These are phyloP conservation scores for Themeda triandra DNA, from an alignment of 176 grass and related monocot genomes.

Conservation along the genomic window DNA sequence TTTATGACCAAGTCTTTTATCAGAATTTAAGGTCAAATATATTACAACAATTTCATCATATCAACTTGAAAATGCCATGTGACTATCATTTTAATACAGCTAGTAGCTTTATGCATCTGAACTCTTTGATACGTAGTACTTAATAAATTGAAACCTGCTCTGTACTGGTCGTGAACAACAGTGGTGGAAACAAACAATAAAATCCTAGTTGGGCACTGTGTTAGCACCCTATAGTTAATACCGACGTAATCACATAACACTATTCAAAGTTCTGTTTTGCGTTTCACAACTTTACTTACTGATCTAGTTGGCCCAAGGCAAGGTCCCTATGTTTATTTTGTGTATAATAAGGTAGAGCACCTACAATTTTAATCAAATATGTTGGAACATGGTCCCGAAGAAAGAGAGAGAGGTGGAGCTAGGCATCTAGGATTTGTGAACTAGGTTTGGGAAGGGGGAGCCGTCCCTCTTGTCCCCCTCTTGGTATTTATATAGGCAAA, in stretches of 20 bases:
- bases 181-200: not conserved
- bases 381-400: too few relatives aligned
- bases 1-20: too few relatives aligned
- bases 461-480: too few relatives aligned
- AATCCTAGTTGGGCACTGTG: not conserved
- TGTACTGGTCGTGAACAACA: not conserved
- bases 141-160: not conserved
- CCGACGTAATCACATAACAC: not conserved
- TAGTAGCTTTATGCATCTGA: conserved; percentile 10
- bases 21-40: conserved; percentile 8
- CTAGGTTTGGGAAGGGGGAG: too few relatives aligned
- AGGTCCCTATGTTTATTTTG: not conserved
- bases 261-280: conserved; percentile 10
- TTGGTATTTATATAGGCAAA: too few relatives aligned
- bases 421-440: too few relatives aligned
- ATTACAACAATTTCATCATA: conserved; percentile 4
- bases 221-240: not conserved
- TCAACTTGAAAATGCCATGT: conserved; percentile 15
- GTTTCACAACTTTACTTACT: not conserved
- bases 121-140: not conserved
- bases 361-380: not conserved
- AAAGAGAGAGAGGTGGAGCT: too few relatives aligned
- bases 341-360: not conserved
- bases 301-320: not conserved
- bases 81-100: not conserved